Evolutionary conservation across 1,139 yeast genomes (phyloP).

Genomic region (Citeromyces siamensis): DNA sequence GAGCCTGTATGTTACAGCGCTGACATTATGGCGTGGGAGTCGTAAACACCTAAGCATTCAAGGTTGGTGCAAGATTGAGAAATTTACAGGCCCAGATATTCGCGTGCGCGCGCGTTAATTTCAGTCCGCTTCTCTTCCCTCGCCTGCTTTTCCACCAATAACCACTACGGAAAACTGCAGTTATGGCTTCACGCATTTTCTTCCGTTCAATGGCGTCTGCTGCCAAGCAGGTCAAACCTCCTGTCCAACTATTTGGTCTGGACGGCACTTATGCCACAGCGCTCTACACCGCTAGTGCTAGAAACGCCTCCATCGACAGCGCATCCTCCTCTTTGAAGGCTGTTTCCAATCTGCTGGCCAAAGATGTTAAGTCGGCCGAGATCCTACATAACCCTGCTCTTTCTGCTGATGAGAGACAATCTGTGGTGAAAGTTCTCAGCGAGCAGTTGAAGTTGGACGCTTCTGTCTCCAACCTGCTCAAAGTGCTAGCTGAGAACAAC

Average conservation of each 20-base stretch:
- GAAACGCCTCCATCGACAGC: constrained; percentile 64
- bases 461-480: constrained; percentile 69
- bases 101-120: not conserved
- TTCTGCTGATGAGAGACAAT: constrained; percentile 59
- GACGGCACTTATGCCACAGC: constrained; percentile 98
- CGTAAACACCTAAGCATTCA: too few species aligned
- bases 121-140: constrained; percentile 3
- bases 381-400: constrained; percentile 79
- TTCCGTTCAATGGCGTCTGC: constrained; percentile 63
- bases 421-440: constrained; percentile 52
- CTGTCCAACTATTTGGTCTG: constrained; percentile 87
- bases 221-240: constrained; percentile 57
- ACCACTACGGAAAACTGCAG: constrained; percentile 6
- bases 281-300: constrained; percentile 82
- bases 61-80: not conserved
- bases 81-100: not conserved
- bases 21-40: too few species aligned
- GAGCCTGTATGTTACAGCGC: not conserved
- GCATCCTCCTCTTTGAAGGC: constrained; percentile 57
- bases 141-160: constrained; percentile 2
- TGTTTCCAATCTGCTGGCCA: constrained; percentile 40
- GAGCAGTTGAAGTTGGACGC: constrained; percentile 52
- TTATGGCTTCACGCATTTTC: constrained; percentile 56
- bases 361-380: constrained; percentile 51
- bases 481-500: constrained; percentile 89